phyloP scores from a whole-genome alignment of 345 rosid species.

The Nephelium lappaceum region DNA sequence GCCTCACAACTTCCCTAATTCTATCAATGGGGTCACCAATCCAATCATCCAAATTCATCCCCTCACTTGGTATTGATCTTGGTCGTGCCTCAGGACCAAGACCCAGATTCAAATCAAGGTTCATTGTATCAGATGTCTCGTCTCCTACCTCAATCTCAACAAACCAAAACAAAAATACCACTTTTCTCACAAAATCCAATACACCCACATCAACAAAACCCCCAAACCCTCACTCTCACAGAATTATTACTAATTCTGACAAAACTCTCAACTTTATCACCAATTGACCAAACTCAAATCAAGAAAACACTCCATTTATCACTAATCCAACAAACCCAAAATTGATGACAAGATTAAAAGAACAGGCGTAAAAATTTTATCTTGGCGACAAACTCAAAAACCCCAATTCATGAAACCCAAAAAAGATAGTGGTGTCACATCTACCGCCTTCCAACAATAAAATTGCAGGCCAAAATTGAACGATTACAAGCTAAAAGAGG shows the following conservation, averaged over 20 bases:
- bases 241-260: background rate
- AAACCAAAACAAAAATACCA: slow-evolving; percentile 20
- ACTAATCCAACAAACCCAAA: slow-evolving; percentile 9
- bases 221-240: background rate
- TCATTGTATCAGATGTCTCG: slow-evolving; percentile 79
- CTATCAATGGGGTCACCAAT: slow-evolving; percentile 49
- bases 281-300: slow-evolving; percentile 1
- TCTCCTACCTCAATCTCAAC: slow-evolving; percentile 56
- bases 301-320: slow-evolving; percentile 2
- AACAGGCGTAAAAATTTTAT: slow-evolving; percentile 5
- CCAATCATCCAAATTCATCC: slow-evolving; percentile 65
- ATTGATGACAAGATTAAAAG: background rate
- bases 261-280: background rate
- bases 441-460: background rate
- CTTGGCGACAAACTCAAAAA: background rate
- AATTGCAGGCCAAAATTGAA: background rate
- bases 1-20: slow-evolving; percentile 66
- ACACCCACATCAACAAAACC: background rate
- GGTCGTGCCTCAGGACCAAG: slow-evolving; percentile 74
- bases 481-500: background rate
- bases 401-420: slow-evolving; percentile 21
- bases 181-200: slow-evolving; percentile 6
- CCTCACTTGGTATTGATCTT: slow-evolving; percentile 42
- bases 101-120: slow-evolving; percentile 94
- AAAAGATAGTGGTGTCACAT: slow-evolving; percentile 19